phyloP scores from a whole-genome alignment of 2,329 filamentous ascomycete species.

The Colletotrichum sp. region DNA sequence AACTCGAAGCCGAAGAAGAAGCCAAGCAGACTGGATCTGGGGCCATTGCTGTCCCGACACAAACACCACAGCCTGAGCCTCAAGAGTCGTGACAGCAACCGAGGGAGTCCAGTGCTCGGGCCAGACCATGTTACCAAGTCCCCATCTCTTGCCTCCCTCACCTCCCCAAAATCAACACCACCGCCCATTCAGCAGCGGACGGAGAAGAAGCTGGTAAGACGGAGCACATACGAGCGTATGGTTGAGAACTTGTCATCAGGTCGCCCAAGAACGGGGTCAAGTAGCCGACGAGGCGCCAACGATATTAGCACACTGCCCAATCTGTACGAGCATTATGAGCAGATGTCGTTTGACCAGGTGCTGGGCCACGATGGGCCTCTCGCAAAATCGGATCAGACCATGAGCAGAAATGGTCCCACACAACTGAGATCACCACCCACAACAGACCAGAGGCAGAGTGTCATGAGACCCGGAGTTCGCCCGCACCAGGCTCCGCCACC shows the following conservation, averaged over 20 bases:
- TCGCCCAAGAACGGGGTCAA: conserved; percentile 16
- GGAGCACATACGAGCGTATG: conserved; percentile 37
- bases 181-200: conserved; percentile 28
- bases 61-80: conserved; percentile 24
- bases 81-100: conserved; percentile 7
- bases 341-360: conserved; percentile 55
- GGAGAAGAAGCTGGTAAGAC: conserved; percentile 35
- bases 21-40: conserved; percentile 55
- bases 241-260: neutral
- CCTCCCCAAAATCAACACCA: conserved; percentile 28
- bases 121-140: conserved; percentile 44
- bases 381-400: neutral
- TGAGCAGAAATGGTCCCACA: neutral
- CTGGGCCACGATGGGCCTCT: conserved; percentile 24
- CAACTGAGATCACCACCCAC: conserved; percentile 10
- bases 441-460: neutral
- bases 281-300: conserved; percentile 9
- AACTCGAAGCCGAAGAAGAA: conserved; percentile 47
- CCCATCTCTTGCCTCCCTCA: conserved; percentile 45
- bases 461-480: neutral
- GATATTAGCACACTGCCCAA: conserved; percentile 47
- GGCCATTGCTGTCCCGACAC: conserved; percentile 42
- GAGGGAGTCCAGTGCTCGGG: conserved; percentile 30
- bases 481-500: neutral
- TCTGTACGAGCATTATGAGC: conserved; percentile 64